Evolutionary conservation across 768 basidiomycete species (phyloP).

Genomic region (Auriscalpium orientale): DNA sequence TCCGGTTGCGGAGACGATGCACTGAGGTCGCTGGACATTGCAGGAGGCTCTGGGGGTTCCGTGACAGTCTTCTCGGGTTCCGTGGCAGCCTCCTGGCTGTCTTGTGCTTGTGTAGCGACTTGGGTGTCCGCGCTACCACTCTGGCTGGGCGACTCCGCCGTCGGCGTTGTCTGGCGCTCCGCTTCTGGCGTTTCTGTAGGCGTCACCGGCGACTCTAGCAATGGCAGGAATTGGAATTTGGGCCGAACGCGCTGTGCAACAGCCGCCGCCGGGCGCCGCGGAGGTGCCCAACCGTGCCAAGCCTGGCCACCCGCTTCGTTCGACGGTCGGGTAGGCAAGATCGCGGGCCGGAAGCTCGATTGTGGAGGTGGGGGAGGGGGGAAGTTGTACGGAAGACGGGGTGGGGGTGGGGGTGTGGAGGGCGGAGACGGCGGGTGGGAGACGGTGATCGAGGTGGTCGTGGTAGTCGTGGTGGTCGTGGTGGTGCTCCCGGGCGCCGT

Average conservation of each 20-base stretch:
- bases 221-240: slow-evolving; percentile 13
- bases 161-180: background rate
- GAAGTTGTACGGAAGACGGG: background rate
- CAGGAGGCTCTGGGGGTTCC: background rate
- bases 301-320: background rate
- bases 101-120: no score
- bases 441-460: background rate
- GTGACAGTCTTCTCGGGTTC: background rate
- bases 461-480: slow-evolving; percentile 8
- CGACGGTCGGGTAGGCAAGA: background rate
- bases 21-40: background rate
- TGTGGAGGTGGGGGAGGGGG: background rate
- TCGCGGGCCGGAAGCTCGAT: slow-evolving; percentile 2
- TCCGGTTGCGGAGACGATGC: no score
- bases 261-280: background rate
- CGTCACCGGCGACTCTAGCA: slow-evolving; percentile 3
- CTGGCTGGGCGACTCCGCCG: no score
- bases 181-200: background rate
- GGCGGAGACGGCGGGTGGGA: background rate
- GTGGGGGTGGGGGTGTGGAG: background rate
- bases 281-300: background rate
- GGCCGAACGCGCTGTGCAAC: slow-evolving; percentile 3
- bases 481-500: slow-evolving; percentile 3
- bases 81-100: background rate
- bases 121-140: no score